A percentile compares a stretch with the other conserved stretches of the same genome.
Conservation (phyloP, 495 filamentous ascomycete species). For the Podospora pseudocomata region DNA sequence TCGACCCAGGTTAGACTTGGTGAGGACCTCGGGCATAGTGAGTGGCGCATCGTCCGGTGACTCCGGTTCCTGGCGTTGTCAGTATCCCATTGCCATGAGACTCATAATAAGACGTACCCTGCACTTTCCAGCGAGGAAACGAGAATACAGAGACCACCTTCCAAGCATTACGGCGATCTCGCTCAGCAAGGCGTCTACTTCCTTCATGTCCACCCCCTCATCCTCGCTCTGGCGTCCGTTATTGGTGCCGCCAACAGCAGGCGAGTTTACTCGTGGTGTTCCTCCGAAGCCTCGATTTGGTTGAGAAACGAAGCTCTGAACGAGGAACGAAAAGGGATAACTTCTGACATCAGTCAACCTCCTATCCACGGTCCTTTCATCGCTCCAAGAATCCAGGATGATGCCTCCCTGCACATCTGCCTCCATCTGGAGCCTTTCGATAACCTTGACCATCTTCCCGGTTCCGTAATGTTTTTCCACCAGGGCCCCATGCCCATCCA, state of each 20-base stretch:
- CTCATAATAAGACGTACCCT: constrained; percentile 49
- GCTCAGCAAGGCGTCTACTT: constrained; percentile 78
- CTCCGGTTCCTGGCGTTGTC: constrained; percentile 39
- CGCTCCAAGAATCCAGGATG: constrained; percentile 89
- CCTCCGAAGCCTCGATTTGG: constrained; percentile 54
- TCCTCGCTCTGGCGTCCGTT: constrained; percentile 63
- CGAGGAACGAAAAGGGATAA: constrained; percentile 94
- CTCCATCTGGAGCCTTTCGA: constrained; percentile 88
- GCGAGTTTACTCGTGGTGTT: constrained; percentile 57
- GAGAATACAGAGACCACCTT: constrained; percentile 86
- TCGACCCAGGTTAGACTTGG: constrained; percentile 65
- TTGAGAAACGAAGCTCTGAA: constrained; percentile 83
- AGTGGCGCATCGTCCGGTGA: constrained; percentile 46
- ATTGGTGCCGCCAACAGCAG: constrained; percentile 55
- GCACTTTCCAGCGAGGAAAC: constrained; percentile 83
- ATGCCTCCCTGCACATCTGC: constrained; percentile 98
- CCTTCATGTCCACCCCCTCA: constrained; percentile 92
- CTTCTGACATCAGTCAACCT: constrained; percentile 91
- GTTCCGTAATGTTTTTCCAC: constrained; percentile 91
- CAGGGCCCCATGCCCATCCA: constrained; percentile 82
- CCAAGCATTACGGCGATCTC: constrained; percentile 90
- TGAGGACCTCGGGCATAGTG: constrained; percentile 63
- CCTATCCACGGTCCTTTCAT: constrained; percentile 78
- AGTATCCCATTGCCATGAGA: constrained; percentile 22
- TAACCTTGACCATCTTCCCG: constrained; percentile 92